Base-by-base conservation (phyloP, 2,329 filamentous ascomycete species). In the Leptosphaerulina australis region DNA sequence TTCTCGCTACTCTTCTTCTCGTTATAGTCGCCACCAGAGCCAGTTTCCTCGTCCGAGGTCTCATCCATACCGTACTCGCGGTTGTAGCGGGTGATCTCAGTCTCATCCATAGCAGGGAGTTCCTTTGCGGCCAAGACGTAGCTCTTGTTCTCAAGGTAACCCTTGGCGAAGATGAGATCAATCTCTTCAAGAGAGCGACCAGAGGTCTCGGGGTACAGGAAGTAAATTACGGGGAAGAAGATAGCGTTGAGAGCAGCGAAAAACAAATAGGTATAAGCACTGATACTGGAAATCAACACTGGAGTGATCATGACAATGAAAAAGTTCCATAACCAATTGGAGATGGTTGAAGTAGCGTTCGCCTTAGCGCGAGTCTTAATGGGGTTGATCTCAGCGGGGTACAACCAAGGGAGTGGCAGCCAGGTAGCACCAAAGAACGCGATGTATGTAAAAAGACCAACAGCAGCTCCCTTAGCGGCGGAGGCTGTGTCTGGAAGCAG, bases 381-480 rank as follows among this genome's bases (percentile, higher is more conserved):
- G 5, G 81, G 80, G 46, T 79, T 81, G 62, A 81, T 70, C 55
- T 81, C 81, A 37, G 80, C 77, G 0, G 79, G 66, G 55, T 71
- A 84, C 69, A 72, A 58, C 84, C 83, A 88, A 0, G 84, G 84
- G 18, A 86, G 77, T 12, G 84, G 83, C 5, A 87, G 67, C 79
- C 83, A 86, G 0, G 83, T 84, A 0, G 84, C 84, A 25, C 85
- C 86, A 56, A 88, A 88, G 46, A 84, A 85, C 4, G 84, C 83
- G 62, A 88, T 88, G 71, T 87, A 88, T 2, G 84, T 79, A 72
- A 88, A 88, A 10, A 88, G 55, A 48, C 85, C 85, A 2, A 87
- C 84, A 8, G 80, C 77, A 1, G 79, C 77, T 22, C 77, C 76
- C 53, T 79, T 78, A 18, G 78, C 74, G 35, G 75, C 67, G 7